Conservation (phyloP, 805 yeast genomes). For the Suhomyces sp. region DNA sequence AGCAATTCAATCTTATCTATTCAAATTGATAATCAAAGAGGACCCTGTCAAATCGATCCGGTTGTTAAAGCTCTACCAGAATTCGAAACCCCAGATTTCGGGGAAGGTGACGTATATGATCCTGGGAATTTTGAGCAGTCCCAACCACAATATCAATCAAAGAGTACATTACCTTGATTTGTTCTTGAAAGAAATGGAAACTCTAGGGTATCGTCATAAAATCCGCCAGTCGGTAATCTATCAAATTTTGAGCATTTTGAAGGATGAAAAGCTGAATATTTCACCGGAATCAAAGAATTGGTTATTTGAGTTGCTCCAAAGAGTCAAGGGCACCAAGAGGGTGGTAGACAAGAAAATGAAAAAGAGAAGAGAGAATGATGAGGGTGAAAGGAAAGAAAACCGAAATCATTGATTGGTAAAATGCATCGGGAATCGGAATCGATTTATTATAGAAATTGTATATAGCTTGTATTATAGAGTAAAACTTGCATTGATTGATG, state of each 20-base stretch:
- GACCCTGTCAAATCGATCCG: conserved; percentile 27
- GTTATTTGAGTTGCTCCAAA: conserved; percentile 7
- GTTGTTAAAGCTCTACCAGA: conserved; percentile 22
- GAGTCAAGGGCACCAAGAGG: conserved; percentile 3
- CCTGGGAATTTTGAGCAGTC: conserved; percentile 28
- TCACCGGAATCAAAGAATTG: conserved; percentile 2
- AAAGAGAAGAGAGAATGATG: background rate
- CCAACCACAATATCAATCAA: conserved; percentile 14
- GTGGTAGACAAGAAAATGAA: conserved; percentile 5
- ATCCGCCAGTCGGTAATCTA: conserved; percentile 15
- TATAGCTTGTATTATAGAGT: too few species aligned
- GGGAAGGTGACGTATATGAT: conserved; percentile 18
- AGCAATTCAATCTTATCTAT: conserved; percentile 17
- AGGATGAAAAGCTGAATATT: conserved; percentile 1
- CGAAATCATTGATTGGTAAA: too few species aligned
- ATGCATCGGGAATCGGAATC: too few species aligned
- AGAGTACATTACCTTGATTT: conserved; percentile 18
- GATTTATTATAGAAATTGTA: too few species aligned
- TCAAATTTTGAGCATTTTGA: conserved; percentile 13
- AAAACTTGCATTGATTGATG: too few species aligned
- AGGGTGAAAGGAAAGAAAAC: too few species aligned
- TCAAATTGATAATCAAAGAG: conserved; percentile 24
- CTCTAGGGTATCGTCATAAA: conserved; percentile 19
- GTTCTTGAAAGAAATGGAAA: conserved; percentile 17
- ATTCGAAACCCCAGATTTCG: conserved; percentile 19